Evolutionary conservation across 176 grass and related monocot genomes (phyloP), one percentile per base, ranked within the genome.

Genomic region (Miscanthus lutarioriparius): DNA sequence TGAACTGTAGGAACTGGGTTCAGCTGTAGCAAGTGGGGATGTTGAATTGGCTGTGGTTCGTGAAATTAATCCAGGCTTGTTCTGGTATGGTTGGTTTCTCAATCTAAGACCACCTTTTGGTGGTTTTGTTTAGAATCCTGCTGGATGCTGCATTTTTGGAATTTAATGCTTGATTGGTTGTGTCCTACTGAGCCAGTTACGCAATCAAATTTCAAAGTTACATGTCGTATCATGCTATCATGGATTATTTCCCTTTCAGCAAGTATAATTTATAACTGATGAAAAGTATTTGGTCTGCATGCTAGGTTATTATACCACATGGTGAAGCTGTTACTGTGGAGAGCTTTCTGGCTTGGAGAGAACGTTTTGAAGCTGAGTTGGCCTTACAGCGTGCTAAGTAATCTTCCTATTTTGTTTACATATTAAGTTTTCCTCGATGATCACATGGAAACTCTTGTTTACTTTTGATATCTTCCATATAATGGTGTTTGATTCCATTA

Each of bases 271-370:
- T 84, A 19, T 74, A 44, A 70, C 35, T 25, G 17, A 77, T 61
- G 58, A 83, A 84, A 74, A 1, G 14, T 64, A 70, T 87, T 85
- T 77, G 33, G 10, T 54, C 22, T 71, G 30, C 56, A 45, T 89
- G 35, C 78, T 83, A 99, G 97, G 79, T 96, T 72, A 94, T 99
- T 87, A 66, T 99, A 84, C 97, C 97, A 54, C 97, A 99, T 75
- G 97, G 97, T 35, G 93, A 99, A 92, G 90, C 88, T 47, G 97
- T 99, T 89, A 96, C 93, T 33, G 66, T 96, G 11, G 93, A 99
- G 56, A 96, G 91, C 78, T 99, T 99, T 63, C 10, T 99, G 82
- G 90, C 91, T 58, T 99, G 97, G 97, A 99, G 97, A 92, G 97
- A 96, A 76, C 91, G 80, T 39, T 99, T 94, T 86, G 97, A 99